A percentile compares a stretch with the other conserved stretches of the same genome.
These are phyloP conservation scores for Boletales sp. DNA, from an alignment of 768 basidiomycete genomes.

Conservation along the genomic window DNA sequence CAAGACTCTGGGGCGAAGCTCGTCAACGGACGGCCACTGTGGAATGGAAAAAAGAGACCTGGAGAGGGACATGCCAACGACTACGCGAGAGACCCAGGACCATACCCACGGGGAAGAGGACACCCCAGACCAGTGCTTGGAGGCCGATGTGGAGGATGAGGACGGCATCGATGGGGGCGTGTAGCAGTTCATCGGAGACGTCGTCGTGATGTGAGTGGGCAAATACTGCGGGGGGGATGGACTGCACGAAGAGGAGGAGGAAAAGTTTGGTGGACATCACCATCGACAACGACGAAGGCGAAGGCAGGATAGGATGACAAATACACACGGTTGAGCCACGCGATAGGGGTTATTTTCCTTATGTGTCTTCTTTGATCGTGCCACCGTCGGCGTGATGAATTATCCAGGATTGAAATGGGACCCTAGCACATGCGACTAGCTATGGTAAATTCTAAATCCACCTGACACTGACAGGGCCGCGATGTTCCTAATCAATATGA, in stretches of 20 bases:
- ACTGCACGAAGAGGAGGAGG: conserved; percentile 7
- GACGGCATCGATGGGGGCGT: conserved; percentile 68
- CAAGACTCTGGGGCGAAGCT: conserved; percentile 46
- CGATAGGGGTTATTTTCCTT: too few species aligned
- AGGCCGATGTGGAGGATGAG: conserved; percentile 82
- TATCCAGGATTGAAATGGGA: too few species aligned
- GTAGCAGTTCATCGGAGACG: conserved; percentile 58
- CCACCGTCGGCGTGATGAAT: too few species aligned
- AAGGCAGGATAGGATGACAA: neutral
- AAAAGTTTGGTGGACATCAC: conserved; percentile 3
- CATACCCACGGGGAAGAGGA: conserved; percentile 85
- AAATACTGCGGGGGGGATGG: neutral
- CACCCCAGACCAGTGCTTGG: conserved; percentile 78
- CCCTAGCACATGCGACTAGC: too few species aligned
- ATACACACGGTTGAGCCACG: too few species aligned
- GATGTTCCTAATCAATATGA: too few species aligned
- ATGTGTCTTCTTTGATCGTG: too few species aligned
- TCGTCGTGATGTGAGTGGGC: conserved; percentile 63
- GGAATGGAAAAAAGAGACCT: conserved; percentile 35
- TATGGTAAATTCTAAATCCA: too few species aligned
- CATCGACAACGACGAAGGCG: neutral
- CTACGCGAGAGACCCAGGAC: conserved; percentile 73
- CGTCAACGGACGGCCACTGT: too few species aligned
- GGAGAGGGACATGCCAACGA: conserved; percentile 88
- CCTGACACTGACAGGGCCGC: too few species aligned